Evolutionary conservation across 805 yeast species (phyloP).

Genomic region (Myxozyma vanderwaltii): DNA sequence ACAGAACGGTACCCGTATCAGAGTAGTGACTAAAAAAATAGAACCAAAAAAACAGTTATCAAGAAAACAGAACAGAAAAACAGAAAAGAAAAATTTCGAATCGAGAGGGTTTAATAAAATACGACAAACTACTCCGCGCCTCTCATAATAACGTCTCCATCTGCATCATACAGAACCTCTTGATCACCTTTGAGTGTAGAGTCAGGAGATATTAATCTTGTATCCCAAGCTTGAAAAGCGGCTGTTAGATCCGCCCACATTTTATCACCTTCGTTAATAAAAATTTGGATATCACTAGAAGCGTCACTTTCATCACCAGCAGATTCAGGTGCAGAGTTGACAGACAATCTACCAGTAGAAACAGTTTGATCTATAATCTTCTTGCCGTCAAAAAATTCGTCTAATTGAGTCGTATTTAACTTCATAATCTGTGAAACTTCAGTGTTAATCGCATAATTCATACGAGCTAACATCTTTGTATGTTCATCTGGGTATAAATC

Average conservation of each 20-base stretch:
- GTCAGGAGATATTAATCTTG: not conserved
- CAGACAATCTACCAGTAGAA: not conserved
- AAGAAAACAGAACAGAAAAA: not conserved
- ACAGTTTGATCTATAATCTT: not conserved
- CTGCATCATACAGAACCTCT: not conserved
- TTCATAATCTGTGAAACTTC: not conserved
- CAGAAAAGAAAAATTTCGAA: not conserved
- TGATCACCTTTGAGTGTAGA: not conserved
- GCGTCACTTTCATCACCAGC: not conserved
- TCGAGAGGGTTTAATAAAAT: not conserved
- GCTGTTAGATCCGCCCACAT: constrained; percentile 2
- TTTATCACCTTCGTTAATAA: not conserved
- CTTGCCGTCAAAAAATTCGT: not conserved
- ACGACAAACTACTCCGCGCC: not conserved
- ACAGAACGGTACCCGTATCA: not conserved
- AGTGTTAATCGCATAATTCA: not conserved
- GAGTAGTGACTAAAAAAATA: not conserved
- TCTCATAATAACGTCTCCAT: constrained; percentile 1
- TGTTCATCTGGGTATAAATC: constrained; percentile 1
- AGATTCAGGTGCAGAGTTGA: not conserved
- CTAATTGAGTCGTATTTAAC: not conserved
- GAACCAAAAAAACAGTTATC: not conserved
- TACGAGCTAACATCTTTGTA: not conserved
- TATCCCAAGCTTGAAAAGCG: constrained; percentile 4
- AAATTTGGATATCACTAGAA: not conserved